Evolutionary conservation across 768 basidiomycete genomes (phyloP).

Genomic region (Mycena epipterygia): DNA sequence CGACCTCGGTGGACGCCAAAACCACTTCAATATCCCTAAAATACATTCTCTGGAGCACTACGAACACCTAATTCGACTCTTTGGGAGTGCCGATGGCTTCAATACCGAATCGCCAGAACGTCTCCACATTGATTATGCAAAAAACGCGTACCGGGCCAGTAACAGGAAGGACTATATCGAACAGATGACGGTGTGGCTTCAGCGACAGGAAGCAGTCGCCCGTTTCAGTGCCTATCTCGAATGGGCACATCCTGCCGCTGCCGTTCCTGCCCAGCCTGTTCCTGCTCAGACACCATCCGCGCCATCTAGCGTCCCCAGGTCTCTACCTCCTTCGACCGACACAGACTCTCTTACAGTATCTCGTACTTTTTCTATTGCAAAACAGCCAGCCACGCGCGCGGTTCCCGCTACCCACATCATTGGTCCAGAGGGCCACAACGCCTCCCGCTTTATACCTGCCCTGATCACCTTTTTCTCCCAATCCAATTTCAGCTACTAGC

Average conservation of each 20-base stretch:
- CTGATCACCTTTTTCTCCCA: not conserved
- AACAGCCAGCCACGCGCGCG: not conserved
- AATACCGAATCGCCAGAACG: not conserved
- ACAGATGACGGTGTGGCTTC: not conserved
- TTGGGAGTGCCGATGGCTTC: not conserved
- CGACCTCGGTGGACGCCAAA: conserved; percentile 27
- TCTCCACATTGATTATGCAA: not conserved
- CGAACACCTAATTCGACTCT: not conserved
- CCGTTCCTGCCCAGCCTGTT: not conserved
- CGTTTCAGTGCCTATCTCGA: not conserved
- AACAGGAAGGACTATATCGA: not conserved
- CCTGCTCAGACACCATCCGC: not conserved
- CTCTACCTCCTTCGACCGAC: not conserved
- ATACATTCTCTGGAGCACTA: conserved; percentile 40
- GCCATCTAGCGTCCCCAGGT: no score
- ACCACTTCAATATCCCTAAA: conserved; percentile 54
- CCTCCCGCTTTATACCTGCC: not conserved
- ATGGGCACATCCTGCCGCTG: conserved; percentile 35
- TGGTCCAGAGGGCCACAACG: not conserved
- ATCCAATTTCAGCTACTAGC: not conserved
- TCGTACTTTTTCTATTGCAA: not conserved
- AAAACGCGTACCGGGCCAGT: not conserved
- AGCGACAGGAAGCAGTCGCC: not conserved
- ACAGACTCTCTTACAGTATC: not conserved
- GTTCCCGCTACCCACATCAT: not conserved